Evolutionary conservation across 2,329 filamentous ascomycete species (phyloP), one percentile per base, ranked within the genome.

Genomic region (Clarireedia homoeocarpa): DNA sequence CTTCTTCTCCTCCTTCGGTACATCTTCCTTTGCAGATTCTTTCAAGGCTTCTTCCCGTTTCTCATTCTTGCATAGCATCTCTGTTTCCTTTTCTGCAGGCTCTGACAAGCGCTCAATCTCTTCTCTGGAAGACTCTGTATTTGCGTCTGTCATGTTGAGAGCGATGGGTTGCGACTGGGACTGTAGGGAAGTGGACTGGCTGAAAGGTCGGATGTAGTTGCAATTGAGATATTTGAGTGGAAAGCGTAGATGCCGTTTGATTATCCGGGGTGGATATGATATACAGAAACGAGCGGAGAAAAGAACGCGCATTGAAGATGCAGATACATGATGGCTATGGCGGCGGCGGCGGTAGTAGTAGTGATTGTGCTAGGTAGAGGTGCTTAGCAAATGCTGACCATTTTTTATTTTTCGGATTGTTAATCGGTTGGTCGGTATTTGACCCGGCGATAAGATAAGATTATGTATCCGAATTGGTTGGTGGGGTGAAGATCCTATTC

Each of bases 21-120:
- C 15, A n/a, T 60, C 44, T 17, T 53, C 44, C 26, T 44, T 53
- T 34, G 20, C 9, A 20, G 61, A 58, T 6, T 75, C 71, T 63
- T 80, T 74, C 38, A 79, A 73, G 46, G 71, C 71, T 9, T 72
- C 79, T 69, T 81, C 77, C 59, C 74, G 57, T 56, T 70, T 63
- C 47, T 71, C 67, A 61, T 74, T 71, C 62, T 79, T 57, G 17
- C 58, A 55, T 30, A 61, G 20, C 1, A 59, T 60, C 38, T 60
- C 59, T 2, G 38, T 45, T 47, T 79, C 46, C 71, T 72, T 63
- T 76, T 80, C 59, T 83, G 80, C 36, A 79, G 71, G n/a, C 79
- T 80, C 58, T 83, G 80, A 36, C 79, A 71, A 14, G 79, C 84
- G 54, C 76, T 80, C 39, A 81, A 83, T 27, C 42, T 23, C 40